phyloP scores from a whole-genome alignment of 345 rosid species.

The Cochlearia excelsa region DNA sequence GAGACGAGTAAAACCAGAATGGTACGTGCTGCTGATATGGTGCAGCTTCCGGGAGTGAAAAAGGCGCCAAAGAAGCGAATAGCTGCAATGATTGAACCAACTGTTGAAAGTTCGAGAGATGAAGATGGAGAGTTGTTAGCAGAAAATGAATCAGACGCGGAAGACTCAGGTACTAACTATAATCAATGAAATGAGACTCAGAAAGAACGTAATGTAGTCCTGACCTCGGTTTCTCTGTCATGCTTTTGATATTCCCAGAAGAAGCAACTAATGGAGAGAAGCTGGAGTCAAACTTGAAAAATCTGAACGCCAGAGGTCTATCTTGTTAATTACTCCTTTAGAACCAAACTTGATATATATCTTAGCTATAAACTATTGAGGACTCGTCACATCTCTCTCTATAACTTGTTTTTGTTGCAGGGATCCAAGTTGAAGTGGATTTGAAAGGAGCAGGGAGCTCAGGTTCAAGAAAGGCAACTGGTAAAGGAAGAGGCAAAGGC shows the following conservation, averaged over 20 bases:
- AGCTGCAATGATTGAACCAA: slow-evolving; percentile 74
- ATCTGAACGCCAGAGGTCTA: slow-evolving; percentile 69
- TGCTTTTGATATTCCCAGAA: slow-evolving; percentile 34
- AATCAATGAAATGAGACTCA: background rate
- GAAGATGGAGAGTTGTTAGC: slow-evolving; percentile 52
- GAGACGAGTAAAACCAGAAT: slow-evolving; percentile 63
- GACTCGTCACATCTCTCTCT: slow-evolving; percentile 2
- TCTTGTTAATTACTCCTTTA: slow-evolving; percentile 1
- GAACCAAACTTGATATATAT: background rate
- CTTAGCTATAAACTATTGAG: no score
- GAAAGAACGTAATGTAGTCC: slow-evolving; percentile 9
- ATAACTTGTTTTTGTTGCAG: slow-evolving; percentile 26
- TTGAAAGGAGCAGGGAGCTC: slow-evolving; percentile 55
- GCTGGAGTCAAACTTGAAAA: slow-evolving; percentile 64
- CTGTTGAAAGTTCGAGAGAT: slow-evolving; percentile 57
- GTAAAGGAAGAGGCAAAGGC: slow-evolving; percentile 36
- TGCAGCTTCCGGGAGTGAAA: slow-evolving; percentile 73
- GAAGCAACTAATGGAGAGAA: slow-evolving; percentile 52
- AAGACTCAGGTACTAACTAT: slow-evolving; percentile 54
- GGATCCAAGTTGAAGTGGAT: slow-evolving; percentile 76
- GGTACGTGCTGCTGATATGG: slow-evolving; percentile 86
- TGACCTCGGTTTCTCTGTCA: slow-evolving; percentile 12
- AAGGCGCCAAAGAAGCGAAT: slow-evolving; percentile 78
- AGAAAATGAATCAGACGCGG: slow-evolving; percentile 64
- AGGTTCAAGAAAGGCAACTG: slow-evolving; percentile 47